phyloP scores from a whole-genome alignment of 306 rosid genomes.

The Quercus berberidifolia region DNA sequence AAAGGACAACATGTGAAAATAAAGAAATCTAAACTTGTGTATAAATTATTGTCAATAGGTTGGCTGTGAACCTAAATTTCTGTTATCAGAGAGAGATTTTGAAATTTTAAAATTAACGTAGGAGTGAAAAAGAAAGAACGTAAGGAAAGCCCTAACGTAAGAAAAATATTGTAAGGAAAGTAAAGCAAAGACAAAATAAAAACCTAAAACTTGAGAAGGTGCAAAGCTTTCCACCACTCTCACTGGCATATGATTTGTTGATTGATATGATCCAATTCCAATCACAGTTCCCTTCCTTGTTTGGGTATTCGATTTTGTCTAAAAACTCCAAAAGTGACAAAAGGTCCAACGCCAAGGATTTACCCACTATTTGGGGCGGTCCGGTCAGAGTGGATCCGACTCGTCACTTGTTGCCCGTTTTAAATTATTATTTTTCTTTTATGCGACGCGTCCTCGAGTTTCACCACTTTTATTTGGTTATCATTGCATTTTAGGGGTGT shows the following conservation, averaged over 20 bases:
- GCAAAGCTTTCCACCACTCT: constrained; percentile 70
- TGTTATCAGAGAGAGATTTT: too few relatives aligned
- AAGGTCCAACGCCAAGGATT: background rate
- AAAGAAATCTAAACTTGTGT: too few relatives aligned
- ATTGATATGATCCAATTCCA: background rate
- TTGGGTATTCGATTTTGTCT: background rate
- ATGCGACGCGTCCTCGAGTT: too few relatives aligned
- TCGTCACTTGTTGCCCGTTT: background rate
- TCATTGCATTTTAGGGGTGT: too few relatives aligned
- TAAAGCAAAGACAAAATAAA: background rate
- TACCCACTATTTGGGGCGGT: background rate
- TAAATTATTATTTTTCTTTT: too few relatives aligned
- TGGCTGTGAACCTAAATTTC: too few relatives aligned
- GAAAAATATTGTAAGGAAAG: background rate
- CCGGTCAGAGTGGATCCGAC: background rate
- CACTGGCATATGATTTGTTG: constrained; percentile 70
- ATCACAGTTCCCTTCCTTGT: background rate
- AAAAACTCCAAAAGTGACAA: background rate
- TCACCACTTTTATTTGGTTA: too few relatives aligned
- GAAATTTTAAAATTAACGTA: too few relatives aligned
- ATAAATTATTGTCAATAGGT: too few relatives aligned
- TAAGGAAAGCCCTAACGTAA: background rate
- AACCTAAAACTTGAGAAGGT: constrained; percentile 74
- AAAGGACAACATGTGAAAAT: too few relatives aligned
- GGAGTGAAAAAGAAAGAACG: too few relatives aligned